phyloP scores from a whole-genome alignment of 805 yeast genomes.

The Cyberlindnera saturnus region DNA sequence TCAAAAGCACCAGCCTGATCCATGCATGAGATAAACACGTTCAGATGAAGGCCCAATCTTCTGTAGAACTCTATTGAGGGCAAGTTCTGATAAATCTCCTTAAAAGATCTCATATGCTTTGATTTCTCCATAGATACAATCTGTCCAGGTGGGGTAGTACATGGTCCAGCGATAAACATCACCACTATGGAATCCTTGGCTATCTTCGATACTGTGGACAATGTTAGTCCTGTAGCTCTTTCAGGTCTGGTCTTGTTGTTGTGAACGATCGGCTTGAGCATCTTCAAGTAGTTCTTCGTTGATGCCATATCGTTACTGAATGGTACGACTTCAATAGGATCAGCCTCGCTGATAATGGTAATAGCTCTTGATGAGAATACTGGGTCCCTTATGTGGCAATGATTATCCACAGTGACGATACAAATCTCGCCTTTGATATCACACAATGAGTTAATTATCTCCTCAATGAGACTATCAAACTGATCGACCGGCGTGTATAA shows the following conservation, averaged over 20 bases:
- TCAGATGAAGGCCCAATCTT: conserved; percentile 35
- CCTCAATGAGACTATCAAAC: conserved; percentile 63
- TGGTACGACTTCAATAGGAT: too few species aligned
- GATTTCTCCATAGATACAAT: conserved; percentile 82
- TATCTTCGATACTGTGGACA: conserved; percentile 72
- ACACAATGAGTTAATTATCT: conserved; percentile 61
- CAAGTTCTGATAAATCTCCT: conserved; percentile 81
- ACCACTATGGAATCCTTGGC: conserved; percentile 74
- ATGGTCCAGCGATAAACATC: conserved; percentile 88
- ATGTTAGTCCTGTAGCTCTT: conserved; percentile 87
- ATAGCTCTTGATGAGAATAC: too few species aligned
- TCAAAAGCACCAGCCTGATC: conserved; percentile 92
- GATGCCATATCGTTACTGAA: background rate
- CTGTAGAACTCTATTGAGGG: conserved; percentile 80
- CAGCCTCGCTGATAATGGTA: too few species aligned
- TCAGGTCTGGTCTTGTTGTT: conserved; percentile 68
- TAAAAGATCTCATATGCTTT: conserved; percentile 92
- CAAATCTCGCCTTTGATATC: conserved; percentile 22
- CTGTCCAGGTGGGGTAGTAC: conserved; percentile 88
- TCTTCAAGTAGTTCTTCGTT: background rate
- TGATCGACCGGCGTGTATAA: background rate
- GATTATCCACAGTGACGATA: background rate
- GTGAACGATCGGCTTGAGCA: conserved; percentile 31
- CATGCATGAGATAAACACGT: conserved; percentile 72
- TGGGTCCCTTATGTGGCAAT: conserved; percentile 1